phyloP scores from a whole-genome alignment of 2,329 filamentous ascomycete genomes.

The Coleophoma eucalyptorum region DNA sequence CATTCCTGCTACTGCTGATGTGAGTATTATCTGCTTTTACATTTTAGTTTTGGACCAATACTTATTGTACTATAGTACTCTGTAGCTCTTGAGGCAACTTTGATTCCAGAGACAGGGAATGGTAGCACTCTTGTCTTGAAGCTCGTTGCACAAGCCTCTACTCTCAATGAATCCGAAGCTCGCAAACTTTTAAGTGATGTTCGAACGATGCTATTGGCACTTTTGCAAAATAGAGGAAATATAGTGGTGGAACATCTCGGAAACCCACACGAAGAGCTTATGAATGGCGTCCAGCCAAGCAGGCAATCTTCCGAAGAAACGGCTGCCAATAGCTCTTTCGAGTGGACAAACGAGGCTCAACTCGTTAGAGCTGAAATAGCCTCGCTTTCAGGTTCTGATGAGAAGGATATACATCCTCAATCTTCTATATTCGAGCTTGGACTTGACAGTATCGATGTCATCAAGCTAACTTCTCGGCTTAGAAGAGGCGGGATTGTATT shows the following conservation, averaged over 20 bases:
- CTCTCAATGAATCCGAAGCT: conserved; percentile 31
- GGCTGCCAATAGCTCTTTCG: conserved; percentile 33
- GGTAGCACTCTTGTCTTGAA: conserved; percentile 47
- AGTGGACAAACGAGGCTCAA: conserved; percentile 53
- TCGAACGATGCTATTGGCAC: conserved; percentile 19
- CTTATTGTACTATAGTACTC: conserved; percentile 34
- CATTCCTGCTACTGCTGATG: conserved; percentile 25
- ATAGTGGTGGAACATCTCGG: conserved; percentile 3
- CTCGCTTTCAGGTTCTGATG: conserved; percentile 49
- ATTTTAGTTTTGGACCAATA: no score
- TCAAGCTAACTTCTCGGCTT: conserved; percentile 75
- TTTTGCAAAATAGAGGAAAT: conserved; percentile 11
- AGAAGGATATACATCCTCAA: conserved; percentile 46
- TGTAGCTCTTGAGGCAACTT: conserved; percentile 70
- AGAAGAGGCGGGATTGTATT: conserved; percentile 56
- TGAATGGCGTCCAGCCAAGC: neutral
- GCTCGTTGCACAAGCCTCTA: conserved; percentile 52
- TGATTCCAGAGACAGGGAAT: conserved; percentile 33
- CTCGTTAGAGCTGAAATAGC: conserved; percentile 60
- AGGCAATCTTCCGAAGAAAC: neutral
- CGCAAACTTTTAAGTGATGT: conserved; percentile 38
- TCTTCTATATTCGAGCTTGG: conserved; percentile 77
- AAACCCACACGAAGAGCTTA: neutral
- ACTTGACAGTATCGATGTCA: conserved; percentile 87
- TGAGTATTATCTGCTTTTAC: no score